These are phyloP conservation scores for Isatis tinctoria DNA, from an alignment of 345 rosid species.

Conservation along the genomic window DNA sequence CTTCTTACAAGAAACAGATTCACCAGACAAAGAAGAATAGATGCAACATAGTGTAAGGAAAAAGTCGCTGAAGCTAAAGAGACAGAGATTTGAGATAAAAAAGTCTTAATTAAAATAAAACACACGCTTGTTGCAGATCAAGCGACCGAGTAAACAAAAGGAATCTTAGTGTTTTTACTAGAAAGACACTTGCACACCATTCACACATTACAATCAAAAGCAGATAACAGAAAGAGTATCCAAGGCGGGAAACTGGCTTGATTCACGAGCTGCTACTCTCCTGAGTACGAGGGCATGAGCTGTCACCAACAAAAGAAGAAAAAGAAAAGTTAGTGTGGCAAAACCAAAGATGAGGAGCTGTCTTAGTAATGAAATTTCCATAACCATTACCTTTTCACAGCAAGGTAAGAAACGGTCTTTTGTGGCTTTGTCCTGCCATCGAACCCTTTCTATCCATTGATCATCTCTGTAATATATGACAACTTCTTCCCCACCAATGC, in stretches of 20 bases:
- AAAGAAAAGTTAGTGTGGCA: background rate
- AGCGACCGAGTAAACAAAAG: too few relatives aligned
- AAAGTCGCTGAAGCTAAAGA: too few relatives aligned
- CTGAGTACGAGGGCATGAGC: background rate
- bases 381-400: too few relatives aligned
- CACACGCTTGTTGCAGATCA: too few relatives aligned
- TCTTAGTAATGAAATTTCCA: background rate
- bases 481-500: background rate
- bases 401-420: background rate
- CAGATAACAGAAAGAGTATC: background rate
- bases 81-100: too few relatives aligned
- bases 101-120: too few relatives aligned
- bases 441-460: background rate
- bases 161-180: too few relatives aligned
- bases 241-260: background rate
- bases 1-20: too few relatives aligned
- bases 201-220: background rate
- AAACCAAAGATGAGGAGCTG: background rate
- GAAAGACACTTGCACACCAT: background rate
- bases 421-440: constrained; percentile 6
- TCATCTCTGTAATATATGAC: background rate
- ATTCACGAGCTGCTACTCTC: background rate
- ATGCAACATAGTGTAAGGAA: too few relatives aligned
- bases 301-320: background rate
- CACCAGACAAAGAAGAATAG: too few relatives aligned